phyloP scores from a whole-genome alignment of 345 rosid species.

The Populus ilicifolia region DNA sequence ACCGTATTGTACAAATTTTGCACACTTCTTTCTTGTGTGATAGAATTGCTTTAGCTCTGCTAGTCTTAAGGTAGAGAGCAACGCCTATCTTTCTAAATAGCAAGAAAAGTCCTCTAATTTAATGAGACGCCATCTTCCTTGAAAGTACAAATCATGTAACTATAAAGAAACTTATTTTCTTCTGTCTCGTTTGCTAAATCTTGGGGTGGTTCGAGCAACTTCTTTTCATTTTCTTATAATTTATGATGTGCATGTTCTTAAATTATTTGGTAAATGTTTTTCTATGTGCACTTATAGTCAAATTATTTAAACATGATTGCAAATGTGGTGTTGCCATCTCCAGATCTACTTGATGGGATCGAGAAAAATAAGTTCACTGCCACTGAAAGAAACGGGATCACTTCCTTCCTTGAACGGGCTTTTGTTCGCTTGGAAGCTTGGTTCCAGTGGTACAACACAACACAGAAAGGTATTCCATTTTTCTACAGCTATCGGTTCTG shows the following conservation, averaged over 20 bases:
- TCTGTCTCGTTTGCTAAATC: background rate
- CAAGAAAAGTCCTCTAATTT: background rate
- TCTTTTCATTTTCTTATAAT: background rate
- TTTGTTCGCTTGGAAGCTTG: slow-evolving; percentile 79
- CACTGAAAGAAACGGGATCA: slow-evolving; percentile 51
- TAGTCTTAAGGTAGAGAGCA: background rate
- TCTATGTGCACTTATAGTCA: background rate
- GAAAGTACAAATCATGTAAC: background rate
- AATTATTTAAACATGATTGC: no score
- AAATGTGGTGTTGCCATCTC: slow-evolving; percentile 3
- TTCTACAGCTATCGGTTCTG: background rate
- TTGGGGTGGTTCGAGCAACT: background rate
- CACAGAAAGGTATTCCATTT: slow-evolving; percentile 61
- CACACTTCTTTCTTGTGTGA: background rate
- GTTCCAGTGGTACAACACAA: slow-evolving; percentile 84
- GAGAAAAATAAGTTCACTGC: slow-evolving; percentile 50
- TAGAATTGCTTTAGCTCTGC: background rate
- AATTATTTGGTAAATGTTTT: background rate
- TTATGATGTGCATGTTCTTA: background rate
- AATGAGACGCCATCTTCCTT: background rate
- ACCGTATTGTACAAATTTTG: background rate
- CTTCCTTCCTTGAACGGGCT: slow-evolving; percentile 65
- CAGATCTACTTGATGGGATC: slow-evolving; percentile 64
- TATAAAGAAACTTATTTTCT: background rate
- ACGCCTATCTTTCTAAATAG: background rate